Conservation (phyloP, 2,329 filamentous ascomycete genomes). For the Claviceps arundinis region DNA sequence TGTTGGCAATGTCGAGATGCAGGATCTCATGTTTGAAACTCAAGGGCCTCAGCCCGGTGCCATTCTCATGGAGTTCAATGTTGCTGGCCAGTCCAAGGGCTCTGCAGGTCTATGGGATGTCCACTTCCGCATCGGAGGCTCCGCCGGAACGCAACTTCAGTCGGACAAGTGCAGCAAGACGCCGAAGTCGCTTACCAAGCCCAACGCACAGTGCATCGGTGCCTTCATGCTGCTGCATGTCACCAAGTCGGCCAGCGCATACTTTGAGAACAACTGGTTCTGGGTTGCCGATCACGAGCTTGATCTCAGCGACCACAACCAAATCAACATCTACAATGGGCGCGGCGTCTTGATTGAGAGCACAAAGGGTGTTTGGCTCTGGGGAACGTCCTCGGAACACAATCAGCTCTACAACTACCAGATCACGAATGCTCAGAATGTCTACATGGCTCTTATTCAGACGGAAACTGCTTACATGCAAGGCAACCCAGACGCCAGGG, state of each 20-base stretch:
- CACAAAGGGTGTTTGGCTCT: slow-evolving; percentile 63
- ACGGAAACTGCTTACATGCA: slow-evolving; percentile 86
- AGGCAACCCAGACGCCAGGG: slow-evolving; percentile 60
- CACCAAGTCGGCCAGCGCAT: slow-evolving; percentile 49
- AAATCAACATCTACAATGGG: slow-evolving; percentile 80
- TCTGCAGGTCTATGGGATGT: slow-evolving; percentile 82
- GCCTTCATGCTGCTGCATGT: slow-evolving; percentile 59
- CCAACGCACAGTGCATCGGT: slow-evolving; percentile 57
- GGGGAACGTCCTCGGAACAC: slow-evolving; percentile 60
- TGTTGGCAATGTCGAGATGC: slow-evolving; percentile 70
- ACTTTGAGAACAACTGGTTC: slow-evolving; percentile 82
- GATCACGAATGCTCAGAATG: slow-evolving; percentile 59
- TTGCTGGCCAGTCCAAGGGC: slow-evolving; percentile 53
- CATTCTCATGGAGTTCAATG: slow-evolving; percentile 85
- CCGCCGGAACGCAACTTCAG: slow-evolving; percentile 71
- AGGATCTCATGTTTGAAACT: slow-evolving; percentile 75
- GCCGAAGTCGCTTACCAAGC: slow-evolving; percentile 44
- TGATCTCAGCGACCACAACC: slow-evolving; percentile 57
- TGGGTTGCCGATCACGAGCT: slow-evolving; percentile 89
- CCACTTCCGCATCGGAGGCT: slow-evolving; percentile 87
- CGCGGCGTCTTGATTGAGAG: slow-evolving; percentile 73
- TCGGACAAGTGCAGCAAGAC: slow-evolving; percentile 69
- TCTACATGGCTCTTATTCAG: slow-evolving; percentile 76
- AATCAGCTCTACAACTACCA: slow-evolving; percentile 72
- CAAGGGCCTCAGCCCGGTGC: slow-evolving; percentile 73